phyloP scores from a whole-genome alignment of 495 filamentous ascomycete species.

The Hyaloscypha hepaticicola region DNA sequence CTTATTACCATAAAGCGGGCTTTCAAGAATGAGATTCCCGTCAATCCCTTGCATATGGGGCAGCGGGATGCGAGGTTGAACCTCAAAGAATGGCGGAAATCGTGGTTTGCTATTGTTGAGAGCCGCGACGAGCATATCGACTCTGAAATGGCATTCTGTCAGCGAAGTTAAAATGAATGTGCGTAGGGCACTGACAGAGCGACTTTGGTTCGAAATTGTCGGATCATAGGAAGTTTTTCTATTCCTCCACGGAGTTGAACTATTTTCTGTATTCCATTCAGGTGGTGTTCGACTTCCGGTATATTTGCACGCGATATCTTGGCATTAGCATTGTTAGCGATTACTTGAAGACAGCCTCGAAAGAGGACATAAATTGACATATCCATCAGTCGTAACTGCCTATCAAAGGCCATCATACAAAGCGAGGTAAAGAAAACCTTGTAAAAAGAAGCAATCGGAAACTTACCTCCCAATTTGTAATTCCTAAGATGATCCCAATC shows the following conservation, averaged over 20 bases:
- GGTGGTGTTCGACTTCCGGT: neutral
- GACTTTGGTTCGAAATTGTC: neutral
- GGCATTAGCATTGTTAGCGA: neutral
- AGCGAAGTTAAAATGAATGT: too few relatives aligned
- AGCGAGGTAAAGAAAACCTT: too few relatives aligned
- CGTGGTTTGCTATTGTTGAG: neutral
- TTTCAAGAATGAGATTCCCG: neutral
- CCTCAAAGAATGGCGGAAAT: neutral
- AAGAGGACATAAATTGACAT: too few relatives aligned
- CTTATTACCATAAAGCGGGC: neutral
- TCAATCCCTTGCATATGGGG: neutral
- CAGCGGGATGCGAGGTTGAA: neutral
- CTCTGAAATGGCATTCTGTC: neutral
- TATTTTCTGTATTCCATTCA: neutral
- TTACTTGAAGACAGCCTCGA: too few relatives aligned
- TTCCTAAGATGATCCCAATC: neutral
- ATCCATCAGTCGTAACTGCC: too few relatives aligned
- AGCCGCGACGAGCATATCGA: neutral
- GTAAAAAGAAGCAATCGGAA: too few relatives aligned
- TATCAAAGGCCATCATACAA: too few relatives aligned
- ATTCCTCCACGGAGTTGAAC: neutral
- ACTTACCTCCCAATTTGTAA: conserved; percentile 15
- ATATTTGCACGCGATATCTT: neutral
- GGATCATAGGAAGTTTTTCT: neutral
- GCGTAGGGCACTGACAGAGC: neutral